Evolutionary conservation across 2,329 filamentous ascomycete genomes (phyloP), one percentile per base, ranked within the genome.

Genomic region (Ceratocystis lukuohia): DNA sequence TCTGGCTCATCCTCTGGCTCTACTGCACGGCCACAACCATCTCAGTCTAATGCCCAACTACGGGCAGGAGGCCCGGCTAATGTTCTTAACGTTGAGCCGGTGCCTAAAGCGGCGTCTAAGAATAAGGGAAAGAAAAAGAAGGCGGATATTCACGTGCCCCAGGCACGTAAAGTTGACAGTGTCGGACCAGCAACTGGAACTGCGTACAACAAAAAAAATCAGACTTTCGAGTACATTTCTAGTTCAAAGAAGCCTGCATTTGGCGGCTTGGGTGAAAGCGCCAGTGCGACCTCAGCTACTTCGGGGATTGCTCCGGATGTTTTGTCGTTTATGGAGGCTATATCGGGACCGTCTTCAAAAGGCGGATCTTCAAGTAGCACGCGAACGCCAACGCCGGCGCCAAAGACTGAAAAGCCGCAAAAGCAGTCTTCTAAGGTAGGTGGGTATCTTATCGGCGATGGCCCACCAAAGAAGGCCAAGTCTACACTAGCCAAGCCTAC

Each of bases 391-490:
- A 64, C 66, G 8, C 56, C 56, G 3, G 75, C 79, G 45, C 78
- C 78, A 7, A 75, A 82, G 61, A 79, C 79, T 7, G 77, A 78
- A 56, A 82, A 80, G 69, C 80, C 82, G 62, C 80, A 83, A 25
- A 67, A 65, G 3, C 84, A 85, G 1, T 84, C 85, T 1, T 88
- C 88, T 2, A 88, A 88, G 8, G 81, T 86, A 0, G 93, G 37
- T 12, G 37, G 93, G 0, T 86, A 87, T 17, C 77, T 96, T 48
- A 90, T 96, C 65, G 94, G 90, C 0, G 93, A 97, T 69, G 78
- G 82, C 37, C 78, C 81, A 25, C 80, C 77, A 7, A 86, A 83
- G 69, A 79, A 68, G 48, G 56, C n/a, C 50, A 68, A 66, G 33
- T 2, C 46, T 73, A 73, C n/a, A 71, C 73, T 80, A 48, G 81